Base-by-base conservation (phyloP, 805 yeast species). In the Danielia reshetovae region DNA sequence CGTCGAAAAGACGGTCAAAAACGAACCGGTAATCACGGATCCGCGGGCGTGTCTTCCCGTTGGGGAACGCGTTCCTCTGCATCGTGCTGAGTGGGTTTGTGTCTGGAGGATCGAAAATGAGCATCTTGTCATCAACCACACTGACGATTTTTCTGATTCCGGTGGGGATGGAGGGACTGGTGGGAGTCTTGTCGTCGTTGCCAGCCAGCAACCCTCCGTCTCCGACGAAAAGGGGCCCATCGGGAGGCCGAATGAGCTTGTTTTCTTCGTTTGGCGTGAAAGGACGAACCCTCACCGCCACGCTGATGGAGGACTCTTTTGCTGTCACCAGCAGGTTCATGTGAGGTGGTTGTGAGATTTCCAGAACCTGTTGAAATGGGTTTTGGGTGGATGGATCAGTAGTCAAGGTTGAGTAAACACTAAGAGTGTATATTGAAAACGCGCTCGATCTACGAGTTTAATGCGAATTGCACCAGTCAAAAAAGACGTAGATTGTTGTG, bases 81-180 rank as follows among this genome's bases (percentile, higher is more conserved):
- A 75, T 68, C 30, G 56, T 56, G 12, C 62, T 61, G 37, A 76
- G 47, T 0, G 90, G 88, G 44, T 77, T 82, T 13, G 75, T 68
- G 30, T 80, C 85, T 2, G 84, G 77, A 0, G 96, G 96, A 59
- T 87, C 96, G 55, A 87, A 87, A 7, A 87, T 77, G 36, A 87
- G 67, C 94, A 86, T 85, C 40, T 77, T 67, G 47, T 85, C 93
- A 61, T 86, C 95, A 2, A 85, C 89, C 18, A 85, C 88, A 39
- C 81, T 77, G 16, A 88, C 72, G 21, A 86, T 73, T 46, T 80
- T 81, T 36, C 93, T 65, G 17, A 85, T 64, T 0, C 85, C 81
- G 27, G 60, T 55, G 4, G 77, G 80, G 55, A 30, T 12, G 50
- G 25, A 27, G 12, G 24, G 29, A n/a, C n/a, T n/a, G 18, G 32